A percentile compares a stretch with the other conserved stretches of the same genome.
Evolutionary conservation across 371 early-diverging fungal species (phyloP).

Genomic region (Mycotypha africana): DNA sequence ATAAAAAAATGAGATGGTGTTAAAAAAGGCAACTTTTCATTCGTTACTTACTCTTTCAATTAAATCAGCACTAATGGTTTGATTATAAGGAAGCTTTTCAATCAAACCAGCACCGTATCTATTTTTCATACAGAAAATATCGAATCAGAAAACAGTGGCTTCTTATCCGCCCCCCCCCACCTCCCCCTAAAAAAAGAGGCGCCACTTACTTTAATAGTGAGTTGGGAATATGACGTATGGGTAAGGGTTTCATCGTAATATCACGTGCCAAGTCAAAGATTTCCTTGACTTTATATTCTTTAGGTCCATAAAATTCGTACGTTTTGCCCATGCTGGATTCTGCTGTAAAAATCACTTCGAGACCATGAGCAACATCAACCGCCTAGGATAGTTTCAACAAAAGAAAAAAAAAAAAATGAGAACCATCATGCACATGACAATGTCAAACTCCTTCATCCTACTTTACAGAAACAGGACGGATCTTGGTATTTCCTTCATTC

Average conservation of each 20-base stretch:
- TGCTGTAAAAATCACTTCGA: constrained; percentile 69
- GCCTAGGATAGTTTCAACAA: too few relatives aligned
- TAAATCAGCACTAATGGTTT: constrained; percentile 45
- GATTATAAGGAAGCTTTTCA: constrained; percentile 46
- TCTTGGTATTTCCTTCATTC: constrained; percentile 68
- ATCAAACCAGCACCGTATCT: constrained; percentile 33
- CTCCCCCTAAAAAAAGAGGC: too few relatives aligned
- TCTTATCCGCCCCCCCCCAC: too few relatives aligned
- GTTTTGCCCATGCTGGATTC: constrained; percentile 76
- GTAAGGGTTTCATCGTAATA: constrained; percentile 59
- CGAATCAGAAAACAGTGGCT: too few relatives aligned
- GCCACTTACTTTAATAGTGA: constrained; percentile 60
- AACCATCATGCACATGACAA: too few relatives aligned
- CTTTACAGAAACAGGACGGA: constrained; percentile 80
- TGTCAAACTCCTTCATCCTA: background rate
- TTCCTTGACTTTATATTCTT: constrained; percentile 67
- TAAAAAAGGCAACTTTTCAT: too few relatives aligned
- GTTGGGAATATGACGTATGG: constrained; percentile 65
- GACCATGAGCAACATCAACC: constrained; percentile 84
- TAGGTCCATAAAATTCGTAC: constrained; percentile 87
- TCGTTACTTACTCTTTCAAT: constrained; percentile 49
- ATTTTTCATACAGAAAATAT: too few relatives aligned
- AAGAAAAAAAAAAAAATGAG: too few relatives aligned
- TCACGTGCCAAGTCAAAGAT: constrained; percentile 75
- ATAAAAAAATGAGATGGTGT: too few relatives aligned